Evolutionary conservation across 179 eudicot genomes (phyloP), one percentile per base, ranked within the genome.

Genomic region (Amaranthus tricolor): DNA sequence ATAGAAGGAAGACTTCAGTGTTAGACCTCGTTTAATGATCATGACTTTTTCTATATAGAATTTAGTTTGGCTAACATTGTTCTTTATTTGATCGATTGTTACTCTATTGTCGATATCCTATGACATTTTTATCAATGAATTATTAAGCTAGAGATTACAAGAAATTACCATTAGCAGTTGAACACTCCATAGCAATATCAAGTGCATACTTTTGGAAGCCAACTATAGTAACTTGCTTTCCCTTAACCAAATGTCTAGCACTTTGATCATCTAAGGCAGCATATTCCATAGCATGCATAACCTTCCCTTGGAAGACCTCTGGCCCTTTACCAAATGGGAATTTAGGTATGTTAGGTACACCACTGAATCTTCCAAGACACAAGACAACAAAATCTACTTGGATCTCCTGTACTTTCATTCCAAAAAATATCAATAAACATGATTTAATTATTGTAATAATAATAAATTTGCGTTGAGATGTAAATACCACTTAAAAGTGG

Each of bases 241-340:
- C 89, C 67, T 77, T 45, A 58, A 88, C 14, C 17, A 81, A 48
- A 8, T 66, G 65, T 6, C 75, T 68, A 6, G 88, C 87, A 47
- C 9, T 24, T 1, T 65, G 62, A 66, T 73, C 9, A 47, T 82
- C 86, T 85, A 90, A 68, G 47, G 62, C 74, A 15, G 84, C 58
- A 10, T 80, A 88, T 1, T 89, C 90, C 88, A 79, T 82, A n/a
- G 91, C 85, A 78, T 85, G 93, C 43, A 91, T 76, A n/a, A 85
- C 88, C 68, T 82, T 70, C 19, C 90, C 93, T 5, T 74, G 57
- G 67, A 87, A 90, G n/a, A 72, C 82, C 44, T 86, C 83, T 0
- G 90, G 85, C 5, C 88, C 93, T 73, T 85, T 75, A 2, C 70
- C 81, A 3, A 61, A 17, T 1, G 89, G 86, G 44, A 89, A 91